Evolutionary conservation across 2,329 filamentous ascomycete genomes (phyloP), one percentile per base, ranked within the genome.

Genomic region (Teratosphaeria gauchensis): DNA sequence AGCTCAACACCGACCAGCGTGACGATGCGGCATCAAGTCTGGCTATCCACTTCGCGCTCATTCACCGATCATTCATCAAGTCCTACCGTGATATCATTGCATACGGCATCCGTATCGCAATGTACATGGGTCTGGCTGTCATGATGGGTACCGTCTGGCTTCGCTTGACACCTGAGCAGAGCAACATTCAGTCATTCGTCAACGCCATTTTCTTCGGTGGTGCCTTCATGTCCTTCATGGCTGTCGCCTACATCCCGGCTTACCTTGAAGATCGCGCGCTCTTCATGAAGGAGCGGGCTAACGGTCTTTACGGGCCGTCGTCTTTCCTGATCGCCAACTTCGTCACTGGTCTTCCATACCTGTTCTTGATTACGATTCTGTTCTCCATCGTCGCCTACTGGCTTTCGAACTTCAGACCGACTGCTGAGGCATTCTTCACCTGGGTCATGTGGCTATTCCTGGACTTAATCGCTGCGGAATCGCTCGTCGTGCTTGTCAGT

Each of bases 71-170:
- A 14, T 90, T 89, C 69, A 85, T 95, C 73, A 95, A 95, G 75
- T 87, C 84, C 53, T 89, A 92, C 72, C 85, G 90, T 30, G 90
- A 95, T 69, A 80, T 95, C 6, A 84, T 95, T 56, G 89, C 86
- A 0, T 95, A 95, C 68, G 88, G 87, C 0, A 90, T 94, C 64
- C 84, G 90, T 3, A 79, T 94, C 51, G 86, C 82, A 48, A 95
- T 95, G 89, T 94, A 95, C 72, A 78, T 86, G 61, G 84, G 83
- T 74, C 78, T 95, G 16, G 89, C 89, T 1, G 83, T 94, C 65
- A 86, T 94, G 82, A 91, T 92, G 86, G 90, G 90, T 4, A 95
- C 90, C 0, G 88, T 95, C 12, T 95, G 89, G 86, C 76, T 95
- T 14, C 84, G 90, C 5, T 78, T 95, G 2, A 75, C 80, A 3